Percentiles rank a stretch among this genome's conserved stretches.
These are phyloP conservation scores for Yamadazyma akitaensis DNA, from an alignment of 805 yeast genomes.

Conservation along the genomic window DNA sequence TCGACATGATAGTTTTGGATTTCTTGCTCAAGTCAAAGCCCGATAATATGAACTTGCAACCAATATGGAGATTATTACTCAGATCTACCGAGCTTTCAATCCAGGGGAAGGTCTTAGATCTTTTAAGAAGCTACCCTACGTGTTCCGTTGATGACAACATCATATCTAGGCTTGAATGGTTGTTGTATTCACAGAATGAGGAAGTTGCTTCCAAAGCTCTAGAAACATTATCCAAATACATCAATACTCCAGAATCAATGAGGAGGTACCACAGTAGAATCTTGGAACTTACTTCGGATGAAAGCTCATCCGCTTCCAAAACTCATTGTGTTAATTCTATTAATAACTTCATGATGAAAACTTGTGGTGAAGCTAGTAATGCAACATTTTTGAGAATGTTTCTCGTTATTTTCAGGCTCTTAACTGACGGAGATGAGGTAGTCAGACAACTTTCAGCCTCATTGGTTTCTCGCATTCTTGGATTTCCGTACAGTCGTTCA, in stretches of 20 bases:
- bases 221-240: not conserved
- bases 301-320: not conserved
- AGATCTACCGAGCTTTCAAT: not conserved
- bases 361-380: not conserved
- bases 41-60: not conserved
- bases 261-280: slow-evolving; percentile 8
- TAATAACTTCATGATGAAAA: not conserved
- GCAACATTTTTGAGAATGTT: not conserved
- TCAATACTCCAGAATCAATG: not conserved
- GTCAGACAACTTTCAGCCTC: not conserved
- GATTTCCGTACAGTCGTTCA: not conserved
- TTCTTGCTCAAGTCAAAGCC: not conserved
- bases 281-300: not conserved
- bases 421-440: not conserved
- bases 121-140: not conserved
- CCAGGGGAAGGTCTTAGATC: not conserved
- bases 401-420: not conserved
- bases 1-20: slow-evolving; percentile 2
- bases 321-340: not conserved
- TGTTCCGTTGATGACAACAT: not conserved
- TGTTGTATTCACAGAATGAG: not conserved
- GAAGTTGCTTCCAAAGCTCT: not conserved
- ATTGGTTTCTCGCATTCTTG: not conserved
- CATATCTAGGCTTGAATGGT: not conserved
- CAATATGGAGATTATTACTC: slow-evolving; percentile 1